Conservation (phyloP, 805 yeast genomes). For the Metschnikowia sp. region DNA sequence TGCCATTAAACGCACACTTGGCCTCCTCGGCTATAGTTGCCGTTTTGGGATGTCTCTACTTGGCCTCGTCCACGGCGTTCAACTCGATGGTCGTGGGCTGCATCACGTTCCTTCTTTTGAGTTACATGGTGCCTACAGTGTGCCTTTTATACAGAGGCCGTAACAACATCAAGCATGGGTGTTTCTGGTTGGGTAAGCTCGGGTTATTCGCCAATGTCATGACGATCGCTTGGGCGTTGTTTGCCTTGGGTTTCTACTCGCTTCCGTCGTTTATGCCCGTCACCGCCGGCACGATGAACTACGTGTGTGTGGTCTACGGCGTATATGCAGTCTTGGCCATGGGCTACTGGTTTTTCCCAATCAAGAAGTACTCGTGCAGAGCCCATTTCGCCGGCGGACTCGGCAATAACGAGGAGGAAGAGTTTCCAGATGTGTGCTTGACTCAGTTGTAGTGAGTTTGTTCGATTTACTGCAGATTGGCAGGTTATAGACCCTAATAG, state of each 20-base stretch:
- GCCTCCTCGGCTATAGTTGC: slow-evolving; percentile 33
- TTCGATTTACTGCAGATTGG: too few species aligned
- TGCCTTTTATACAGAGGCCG: slow-evolving; percentile 36
- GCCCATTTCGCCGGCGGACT: slow-evolving; percentile 42
- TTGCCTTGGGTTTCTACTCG: slow-evolving; percentile 38
- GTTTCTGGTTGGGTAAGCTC: slow-evolving; percentile 40
- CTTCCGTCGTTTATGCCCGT: slow-evolving; percentile 35
- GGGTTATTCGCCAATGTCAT: slow-evolving; percentile 34
- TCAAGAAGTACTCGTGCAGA: slow-evolving; percentile 35
- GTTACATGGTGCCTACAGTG: slow-evolving; percentile 35
- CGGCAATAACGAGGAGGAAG: slow-evolving; percentile 38
- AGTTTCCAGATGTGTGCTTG: slow-evolving; percentile 43
- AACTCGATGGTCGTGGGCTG: slow-evolving; percentile 39
- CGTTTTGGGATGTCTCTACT: slow-evolving; percentile 34
- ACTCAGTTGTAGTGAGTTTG: slow-evolving; percentile 8
- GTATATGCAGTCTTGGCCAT: slow-evolving; percentile 33
- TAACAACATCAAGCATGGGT: slow-evolving; percentile 37
- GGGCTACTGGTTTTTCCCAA: slow-evolving; percentile 43
- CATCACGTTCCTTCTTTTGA: slow-evolving; percentile 36
- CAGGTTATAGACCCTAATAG: too few species aligned
- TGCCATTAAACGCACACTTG: slow-evolving; percentile 40
- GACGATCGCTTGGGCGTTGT: slow-evolving; percentile 33
- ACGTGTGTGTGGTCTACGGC: slow-evolving; percentile 25
- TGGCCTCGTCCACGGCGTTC: slow-evolving; percentile 39
- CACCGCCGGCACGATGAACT: slow-evolving; percentile 27